phyloP scores from a whole-genome alignment of 495 filamentous ascomycete genomes.

The Penicillium ucsense region DNA sequence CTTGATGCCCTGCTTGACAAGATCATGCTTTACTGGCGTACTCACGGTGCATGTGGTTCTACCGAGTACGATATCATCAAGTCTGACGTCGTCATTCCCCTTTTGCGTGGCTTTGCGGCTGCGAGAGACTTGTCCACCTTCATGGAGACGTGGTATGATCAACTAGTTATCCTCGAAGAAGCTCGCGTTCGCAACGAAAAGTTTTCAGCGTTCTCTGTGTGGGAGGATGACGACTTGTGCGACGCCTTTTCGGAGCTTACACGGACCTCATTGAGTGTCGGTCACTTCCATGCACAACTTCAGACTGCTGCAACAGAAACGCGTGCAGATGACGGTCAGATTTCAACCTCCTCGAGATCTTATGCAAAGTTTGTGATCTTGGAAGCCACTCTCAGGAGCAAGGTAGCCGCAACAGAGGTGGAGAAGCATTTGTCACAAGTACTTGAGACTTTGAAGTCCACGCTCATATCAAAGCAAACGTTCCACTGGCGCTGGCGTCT shows the following conservation, averaged over 20 bases:
- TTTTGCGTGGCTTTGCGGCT: slow-evolving; percentile 53
- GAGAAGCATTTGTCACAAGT: slow-evolving; percentile 17
- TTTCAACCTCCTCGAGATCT: slow-evolving; percentile 19
- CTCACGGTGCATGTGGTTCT: slow-evolving; percentile 1
- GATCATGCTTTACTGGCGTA: slow-evolving; percentile 29
- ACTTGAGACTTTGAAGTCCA: slow-evolving; percentile 19
- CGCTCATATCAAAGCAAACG: slow-evolving; percentile 26
- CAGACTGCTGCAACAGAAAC: slow-evolving; percentile 22
- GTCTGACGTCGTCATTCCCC: slow-evolving; percentile 39
- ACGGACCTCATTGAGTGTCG: slow-evolving; percentile 24
- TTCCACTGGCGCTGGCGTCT: slow-evolving; percentile 40
- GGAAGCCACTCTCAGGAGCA: slow-evolving; percentile 28
- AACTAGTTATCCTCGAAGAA: slow-evolving; percentile 42
- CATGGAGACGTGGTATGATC: slow-evolving; percentile 53
- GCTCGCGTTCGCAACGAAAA: slow-evolving; percentile 21
- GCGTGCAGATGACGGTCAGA: slow-evolving; percentile 18
- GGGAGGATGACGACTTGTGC: slow-evolving; percentile 55
- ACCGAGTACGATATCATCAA: slow-evolving; percentile 25
- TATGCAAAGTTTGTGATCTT: slow-evolving; percentile 31
- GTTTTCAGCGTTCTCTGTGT: slow-evolving; percentile 32
- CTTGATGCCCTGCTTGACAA: slow-evolving; percentile 34
- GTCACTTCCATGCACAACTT: slow-evolving; percentile 24
- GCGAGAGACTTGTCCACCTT: slow-evolving; percentile 60
- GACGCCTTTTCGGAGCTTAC: slow-evolving; percentile 28
- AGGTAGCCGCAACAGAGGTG: slow-evolving; percentile 11